Conservation (phyloP, 2,329 filamentous ascomycete species). For the Fonsecaea erecta region DNA sequence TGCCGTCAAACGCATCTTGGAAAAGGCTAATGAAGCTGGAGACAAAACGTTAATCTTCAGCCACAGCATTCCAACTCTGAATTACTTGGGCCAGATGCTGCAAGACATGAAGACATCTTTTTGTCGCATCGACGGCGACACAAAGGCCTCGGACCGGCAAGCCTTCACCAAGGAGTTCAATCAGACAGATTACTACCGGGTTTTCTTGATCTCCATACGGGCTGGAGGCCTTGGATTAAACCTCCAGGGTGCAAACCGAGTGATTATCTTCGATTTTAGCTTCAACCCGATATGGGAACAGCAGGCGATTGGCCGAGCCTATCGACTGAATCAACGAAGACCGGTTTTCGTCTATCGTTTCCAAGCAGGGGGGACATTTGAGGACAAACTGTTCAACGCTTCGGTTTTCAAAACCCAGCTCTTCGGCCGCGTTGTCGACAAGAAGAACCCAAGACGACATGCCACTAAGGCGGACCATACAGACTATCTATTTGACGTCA, state of each 20-base stretch:
- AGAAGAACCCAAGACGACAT: conserved; percentile 73
- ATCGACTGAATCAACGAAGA: conserved; percentile 81
- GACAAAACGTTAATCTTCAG: conserved; percentile 86
- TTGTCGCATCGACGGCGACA: conserved; percentile 70
- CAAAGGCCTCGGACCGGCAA: conserved; percentile 63
- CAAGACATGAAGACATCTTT: conserved; percentile 52
- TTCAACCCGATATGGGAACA: conserved; percentile 83
- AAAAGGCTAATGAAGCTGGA: conserved; percentile 61
- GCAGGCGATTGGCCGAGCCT: conserved; percentile 84
- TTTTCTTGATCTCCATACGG: conserved; percentile 81
- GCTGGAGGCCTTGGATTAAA: conserved; percentile 86
- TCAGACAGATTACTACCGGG: conserved; percentile 47
- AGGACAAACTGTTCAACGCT: conserved; percentile 73
- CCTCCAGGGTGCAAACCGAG: conserved; percentile 79
- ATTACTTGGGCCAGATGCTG: conserved; percentile 69
- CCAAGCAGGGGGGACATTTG: conserved; percentile 76
- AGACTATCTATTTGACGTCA: conserved; percentile 66
- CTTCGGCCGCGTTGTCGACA: conserved; percentile 78
- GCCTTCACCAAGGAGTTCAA: conserved; percentile 72
- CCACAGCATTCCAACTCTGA: conserved; percentile 69
- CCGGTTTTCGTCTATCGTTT: conserved; percentile 85
- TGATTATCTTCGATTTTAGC: conserved; percentile 81
- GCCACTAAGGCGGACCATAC: conserved; percentile 57
- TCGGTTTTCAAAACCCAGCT: conserved; percentile 83
- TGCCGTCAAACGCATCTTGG: conserved; percentile 71